A percentile compares a stretch with the other conserved stretches of the same genome.
Conservation (phyloP, 192 early-diverging fungal species). For the Obelidium mucronatum region DNA sequence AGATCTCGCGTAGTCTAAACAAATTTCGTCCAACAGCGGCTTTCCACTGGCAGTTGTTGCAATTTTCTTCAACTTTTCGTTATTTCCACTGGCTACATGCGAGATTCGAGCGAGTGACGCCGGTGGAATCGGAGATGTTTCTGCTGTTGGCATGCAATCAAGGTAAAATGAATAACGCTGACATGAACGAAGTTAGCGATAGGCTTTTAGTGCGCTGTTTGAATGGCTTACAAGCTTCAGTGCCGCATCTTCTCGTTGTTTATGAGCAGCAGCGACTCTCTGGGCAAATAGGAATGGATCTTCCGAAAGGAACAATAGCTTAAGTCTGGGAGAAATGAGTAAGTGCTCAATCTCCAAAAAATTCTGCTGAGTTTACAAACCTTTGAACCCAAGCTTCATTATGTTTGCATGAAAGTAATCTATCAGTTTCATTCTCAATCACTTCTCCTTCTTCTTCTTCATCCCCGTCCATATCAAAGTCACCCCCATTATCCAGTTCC, state of each 20-base stretch:
- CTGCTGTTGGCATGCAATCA: conserved; percentile 61
- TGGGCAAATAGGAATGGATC: conserved; percentile 56
- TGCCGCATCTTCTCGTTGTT: conserved; percentile 41
- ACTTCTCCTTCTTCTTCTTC: conserved; percentile 43
- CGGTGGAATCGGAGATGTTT: conserved; percentile 40
- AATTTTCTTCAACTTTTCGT: conserved; percentile 34
- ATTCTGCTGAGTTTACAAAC: conserved; percentile 28
- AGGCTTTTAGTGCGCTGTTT: no score
- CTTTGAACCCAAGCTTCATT: conserved; percentile 59
- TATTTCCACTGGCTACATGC: conserved; percentile 30
- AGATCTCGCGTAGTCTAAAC: conserved; percentile 53
- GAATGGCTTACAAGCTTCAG: conserved; percentile 52
- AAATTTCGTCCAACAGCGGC: conserved; percentile 49
- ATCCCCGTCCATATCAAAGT: conserved; percentile 23
- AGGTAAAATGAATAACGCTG: conserved; percentile 57
- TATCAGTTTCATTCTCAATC: conserved; percentile 11
- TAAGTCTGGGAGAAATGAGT: conserved; percentile 41
- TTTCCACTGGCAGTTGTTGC: conserved; percentile 1
- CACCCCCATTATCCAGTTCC: conserved; percentile 43
- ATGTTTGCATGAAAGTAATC: conserved; percentile 26
- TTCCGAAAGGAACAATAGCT: conserved; percentile 61
- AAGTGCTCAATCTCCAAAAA: background rate
- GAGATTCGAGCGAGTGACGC: conserved; percentile 37
- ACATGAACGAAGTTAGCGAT: background rate
- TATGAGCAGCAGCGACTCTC: conserved; percentile 52